Base-by-base conservation (phyloP, 1,139 yeast genomes). In the Entelexis paramagnoliae region DNA sequence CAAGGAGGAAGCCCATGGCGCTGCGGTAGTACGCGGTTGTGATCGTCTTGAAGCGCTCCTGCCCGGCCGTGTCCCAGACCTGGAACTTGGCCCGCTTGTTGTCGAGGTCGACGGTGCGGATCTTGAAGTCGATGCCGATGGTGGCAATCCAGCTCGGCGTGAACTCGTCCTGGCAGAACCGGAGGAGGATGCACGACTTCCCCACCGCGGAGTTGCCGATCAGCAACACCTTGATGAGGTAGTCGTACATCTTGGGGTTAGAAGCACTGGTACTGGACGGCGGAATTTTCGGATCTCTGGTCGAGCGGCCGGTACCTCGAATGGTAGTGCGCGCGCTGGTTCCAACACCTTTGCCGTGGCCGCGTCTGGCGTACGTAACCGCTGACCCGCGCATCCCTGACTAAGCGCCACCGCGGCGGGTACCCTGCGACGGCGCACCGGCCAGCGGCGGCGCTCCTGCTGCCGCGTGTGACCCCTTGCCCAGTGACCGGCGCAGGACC, bases 1-100 rank as follows among this genome's bases (percentile, higher is more conserved):
- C 95, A 61, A 91, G 78, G 55, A 91, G 80, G 66, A 93, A 91
- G 58, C 98, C 99, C 93, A 88, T 87, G 55, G 99, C 98, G 53
- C 97, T 96, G 69, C 99, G 80, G 72, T 93, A 91, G 71, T 93
- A 91, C 10, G 98, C 96, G 20, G 97, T 88, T 48, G 98, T 91
- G 69, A 91, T 91, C 51, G 98, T 91, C 74, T 96, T 81, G 76
- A 91, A 91, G 63, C 98, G 78, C 70, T 91, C 98, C 72, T 91
- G 98, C 28, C 98, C 98, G 7, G 98, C 98, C 38, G 98, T 91
- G 68, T 91, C 98, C 98, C 98, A 91, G 42, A 91, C 88, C 69
- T 91, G 98, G 65, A 91, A 77, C 72, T 91, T 91, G 69, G 93
- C 85, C 62, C 83, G 82, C 70, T 86, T 85, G 55, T 95, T 95